A percentile compares a stretch with the other conserved stretches of the same genome.
These are phyloP conservation scores for Nitzschia putrida DNA, from an alignment of 108 stramenopile species.

Conservation along the genomic window DNA sequence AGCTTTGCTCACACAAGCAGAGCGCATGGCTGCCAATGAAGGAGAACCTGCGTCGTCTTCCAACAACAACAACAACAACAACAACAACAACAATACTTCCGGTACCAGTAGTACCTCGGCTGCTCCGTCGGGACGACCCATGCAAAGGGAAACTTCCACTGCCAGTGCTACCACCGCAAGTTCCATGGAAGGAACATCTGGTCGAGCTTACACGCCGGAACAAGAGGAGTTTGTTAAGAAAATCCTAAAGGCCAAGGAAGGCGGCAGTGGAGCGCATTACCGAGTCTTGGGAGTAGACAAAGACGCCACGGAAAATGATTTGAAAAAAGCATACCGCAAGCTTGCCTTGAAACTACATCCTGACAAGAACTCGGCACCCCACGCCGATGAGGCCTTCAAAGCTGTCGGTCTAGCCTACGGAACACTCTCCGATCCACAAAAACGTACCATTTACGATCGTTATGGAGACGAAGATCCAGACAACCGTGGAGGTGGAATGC, in stretches of 20 bases:
- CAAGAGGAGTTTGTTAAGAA: slow-evolving; percentile 67
- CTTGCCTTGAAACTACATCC: slow-evolving; percentile 89
- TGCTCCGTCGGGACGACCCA: slow-evolving; percentile 33
- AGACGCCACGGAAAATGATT: slow-evolving; percentile 64
- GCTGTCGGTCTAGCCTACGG: slow-evolving; percentile 88
- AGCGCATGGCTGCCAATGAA: slow-evolving; percentile 33
- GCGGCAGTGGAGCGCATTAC: slow-evolving; percentile 88
- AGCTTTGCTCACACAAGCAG: slow-evolving; percentile 69
- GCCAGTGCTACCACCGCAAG: background rate
- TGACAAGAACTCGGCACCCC: slow-evolving; percentile 88
- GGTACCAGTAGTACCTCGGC: slow-evolving; percentile 37
- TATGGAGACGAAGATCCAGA: slow-evolving; percentile 92
- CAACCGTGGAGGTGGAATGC: slow-evolving; percentile 75
- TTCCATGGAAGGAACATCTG: slow-evolving; percentile 31
- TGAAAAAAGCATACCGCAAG: slow-evolving; percentile 92
- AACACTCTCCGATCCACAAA: slow-evolving; percentile 83
- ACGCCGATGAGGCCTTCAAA: slow-evolving; percentile 96
- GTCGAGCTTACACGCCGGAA: slow-evolving; percentile 71
- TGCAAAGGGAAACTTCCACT: slow-evolving; percentile 21
- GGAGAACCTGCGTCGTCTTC: background rate
- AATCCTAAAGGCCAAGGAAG: slow-evolving; percentile 67
- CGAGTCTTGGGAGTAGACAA: slow-evolving; percentile 67
- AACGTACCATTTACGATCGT: slow-evolving; percentile 85
- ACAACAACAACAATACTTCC: background rate
- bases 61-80: slow-evolving; percentile 12